phyloP scores from a whole-genome alignment of 768 basidiomycete genomes.

The Suillus placidus region DNA sequence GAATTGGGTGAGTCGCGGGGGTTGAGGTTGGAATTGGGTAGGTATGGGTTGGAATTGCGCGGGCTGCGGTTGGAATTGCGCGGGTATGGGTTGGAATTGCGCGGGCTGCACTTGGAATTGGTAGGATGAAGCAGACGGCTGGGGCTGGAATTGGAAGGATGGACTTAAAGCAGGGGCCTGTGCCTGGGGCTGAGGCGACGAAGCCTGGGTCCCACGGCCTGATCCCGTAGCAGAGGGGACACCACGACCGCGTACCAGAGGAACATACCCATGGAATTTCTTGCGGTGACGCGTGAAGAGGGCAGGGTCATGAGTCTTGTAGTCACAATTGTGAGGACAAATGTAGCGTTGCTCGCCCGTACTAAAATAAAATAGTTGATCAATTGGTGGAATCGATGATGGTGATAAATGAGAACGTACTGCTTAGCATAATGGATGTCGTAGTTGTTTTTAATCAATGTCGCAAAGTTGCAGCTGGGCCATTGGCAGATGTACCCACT shows the following conservation, averaged over 20 bases:
- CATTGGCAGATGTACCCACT: constrained; percentile 22
- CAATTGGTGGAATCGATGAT: neutral
- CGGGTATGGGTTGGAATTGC: too few species aligned
- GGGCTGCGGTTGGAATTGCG: too few species aligned
- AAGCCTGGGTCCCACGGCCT: too few species aligned
- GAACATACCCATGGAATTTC: constrained; percentile 23
- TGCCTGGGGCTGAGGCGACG: too few species aligned
- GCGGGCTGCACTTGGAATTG: too few species aligned
- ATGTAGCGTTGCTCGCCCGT: constrained; percentile 21
- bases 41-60: neutral
- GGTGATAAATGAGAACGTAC: constrained; percentile 11
- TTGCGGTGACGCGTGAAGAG: constrained; percentile 29
- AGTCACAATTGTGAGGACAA: constrained; percentile 17
- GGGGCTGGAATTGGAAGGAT: too few species aligned
- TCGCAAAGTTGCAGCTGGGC: constrained; percentile 17
- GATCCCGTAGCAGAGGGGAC: neutral
- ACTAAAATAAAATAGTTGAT: constrained; percentile 12
- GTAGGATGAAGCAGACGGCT: too few species aligned
- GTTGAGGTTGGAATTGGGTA: neutral
- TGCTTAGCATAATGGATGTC: constrained; percentile 22
- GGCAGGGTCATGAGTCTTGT: constrained; percentile 27
- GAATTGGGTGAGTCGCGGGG: too few species aligned
- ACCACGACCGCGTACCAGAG: constrained; percentile 7
- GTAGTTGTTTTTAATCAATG: constrained; percentile 24
- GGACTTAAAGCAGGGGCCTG: too few species aligned